Percentiles rank a stretch among this genome's conserved stretches.
Conservation (phyloP, 1,139 yeast species). For the Taiozyma onychis region DNA sequence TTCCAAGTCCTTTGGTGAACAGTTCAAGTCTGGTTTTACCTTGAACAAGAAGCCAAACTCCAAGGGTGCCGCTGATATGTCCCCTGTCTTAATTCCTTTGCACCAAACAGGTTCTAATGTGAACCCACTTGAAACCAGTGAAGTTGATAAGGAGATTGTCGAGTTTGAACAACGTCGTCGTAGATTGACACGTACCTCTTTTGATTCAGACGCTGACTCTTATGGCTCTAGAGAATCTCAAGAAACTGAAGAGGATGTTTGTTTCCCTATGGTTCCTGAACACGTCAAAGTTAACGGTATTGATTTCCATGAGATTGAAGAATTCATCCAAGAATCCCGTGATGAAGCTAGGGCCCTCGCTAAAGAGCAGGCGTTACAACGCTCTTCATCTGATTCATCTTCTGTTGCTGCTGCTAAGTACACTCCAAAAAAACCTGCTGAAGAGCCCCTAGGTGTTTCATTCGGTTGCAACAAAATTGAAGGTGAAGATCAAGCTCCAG, state of each 20-base stretch:
- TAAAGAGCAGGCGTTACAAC: conserved; percentile 16
- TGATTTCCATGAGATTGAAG: conserved; percentile 75
- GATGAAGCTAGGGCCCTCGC: conserved; percentile 20
- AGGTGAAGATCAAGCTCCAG: conserved; percentile 43
- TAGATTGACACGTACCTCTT: conserved; percentile 28
- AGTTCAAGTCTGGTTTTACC: conserved; percentile 11
- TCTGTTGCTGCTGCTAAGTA: conserved; percentile 57
- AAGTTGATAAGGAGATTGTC: conserved; percentile 11
- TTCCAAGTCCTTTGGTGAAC: conserved; percentile 22
- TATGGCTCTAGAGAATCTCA: conserved; percentile 70
- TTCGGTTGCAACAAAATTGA: conserved; percentile 34
- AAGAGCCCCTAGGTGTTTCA: conserved; percentile 25
- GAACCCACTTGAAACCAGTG: conserved; percentile 3
- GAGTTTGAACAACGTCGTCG: conserved; percentile 23
- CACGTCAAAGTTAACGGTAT: conserved; percentile 66
- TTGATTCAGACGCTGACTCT: conserved; percentile 55
- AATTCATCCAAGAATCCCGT: conserved; percentile 50
- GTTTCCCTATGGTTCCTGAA: conserved; percentile 87
- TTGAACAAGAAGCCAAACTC: conserved; percentile 10
- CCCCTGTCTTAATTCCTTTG: conserved; percentile 20
- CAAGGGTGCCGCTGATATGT: conserved; percentile 11
- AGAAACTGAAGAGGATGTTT: conserved; percentile 95
- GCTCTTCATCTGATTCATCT: conserved; percentile 27
- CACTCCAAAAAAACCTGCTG: conserved; percentile 36
- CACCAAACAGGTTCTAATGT: conserved; percentile 10